Base-by-base conservation (phyloP, 2,329 filamentous ascomycete species). In the Biscogniauxia sp. region DNA sequence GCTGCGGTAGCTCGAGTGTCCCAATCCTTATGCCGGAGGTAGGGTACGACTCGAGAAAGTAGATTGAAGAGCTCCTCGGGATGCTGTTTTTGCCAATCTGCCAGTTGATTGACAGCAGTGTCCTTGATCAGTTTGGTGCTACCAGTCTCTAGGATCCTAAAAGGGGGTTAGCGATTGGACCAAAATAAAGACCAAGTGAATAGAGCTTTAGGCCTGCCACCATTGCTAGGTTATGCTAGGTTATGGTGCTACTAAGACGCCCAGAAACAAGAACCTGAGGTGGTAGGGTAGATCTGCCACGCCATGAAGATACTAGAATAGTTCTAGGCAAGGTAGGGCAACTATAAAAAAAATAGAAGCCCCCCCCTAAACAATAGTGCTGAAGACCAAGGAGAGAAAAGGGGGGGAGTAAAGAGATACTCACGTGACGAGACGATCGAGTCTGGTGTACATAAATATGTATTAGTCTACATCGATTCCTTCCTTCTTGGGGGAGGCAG, bases 11-110 rank as follows among this genome's bases (percentile, higher is more conserved):
- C 93, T 68, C 96, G 84, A 25, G 95, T 99, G 73, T 99, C 95
- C 95, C 95, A 99, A 73, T 93, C 94, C 75, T 94, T 97, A 68
- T 95, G 94, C 61, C 92, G 88, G 28, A 99, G 83, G 76, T 97
- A 99, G 0, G 95, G 94, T n/a, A 99, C 88, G 32, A 99, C 93
- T 62, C 94, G 85, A 28, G 92, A 94, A 13, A 99, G 84, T 6
- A 99, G 84, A 73, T 98, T 97, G 78, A 98, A 98, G 1, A 99
- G 82, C 76, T 99, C 96, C 78, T 99, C 94, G 0, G 95, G 95
- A 71, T 98, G 95, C 75, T 95, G 91, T 75, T 97, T 98, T 78
- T 99, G 96, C 76, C 97, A 95, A 78, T 99, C 95, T 64, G 93
- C 95, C 65, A 99, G 84, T 78, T 99, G 95, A 73, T 96, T 93